These are phyloP conservation scores for Neoconidiobolus thromboides DNA, from an alignment of 371 early-diverging fungal genomes.

Conservation along the genomic window DNA sequence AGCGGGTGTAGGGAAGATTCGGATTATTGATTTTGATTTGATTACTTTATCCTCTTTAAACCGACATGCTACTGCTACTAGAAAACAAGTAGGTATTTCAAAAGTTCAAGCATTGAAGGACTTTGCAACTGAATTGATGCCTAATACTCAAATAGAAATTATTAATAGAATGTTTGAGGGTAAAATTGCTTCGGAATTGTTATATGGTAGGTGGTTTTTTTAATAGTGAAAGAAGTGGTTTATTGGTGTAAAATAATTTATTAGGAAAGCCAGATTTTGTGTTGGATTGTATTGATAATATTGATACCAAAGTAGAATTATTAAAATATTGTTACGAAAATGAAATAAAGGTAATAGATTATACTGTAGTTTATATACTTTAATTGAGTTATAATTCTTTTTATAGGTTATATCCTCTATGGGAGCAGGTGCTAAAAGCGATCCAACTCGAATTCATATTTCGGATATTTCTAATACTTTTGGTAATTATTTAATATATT, in stretches of 20 bases:
- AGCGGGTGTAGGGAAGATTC: constrained; percentile 68
- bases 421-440: constrained; percentile 90
- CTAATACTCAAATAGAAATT: constrained; percentile 60
- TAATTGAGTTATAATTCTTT: neutral
- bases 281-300: constrained; percentile 88
- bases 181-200: constrained; percentile 42
- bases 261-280: constrained; percentile 47
- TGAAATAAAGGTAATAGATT: constrained; percentile 23
- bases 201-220: constrained; percentile 27
- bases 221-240: no score
- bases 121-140: constrained; percentile 50
- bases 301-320: constrained; percentile 76
- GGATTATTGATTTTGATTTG: constrained; percentile 91
- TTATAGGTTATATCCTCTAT: constrained; percentile 57
- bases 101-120: constrained; percentile 59
- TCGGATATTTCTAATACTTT: constrained; percentile 84
- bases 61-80: constrained; percentile 78
- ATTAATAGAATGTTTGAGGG: constrained; percentile 50
- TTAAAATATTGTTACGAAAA: constrained; percentile 63
- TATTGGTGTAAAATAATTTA: neutral
- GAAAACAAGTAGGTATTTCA: constrained; percentile 71
- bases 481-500: constrained; percentile 21
- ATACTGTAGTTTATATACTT: neutral
- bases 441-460: constrained; percentile 82
- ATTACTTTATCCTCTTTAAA: constrained; percentile 79